phyloP scores from a whole-genome alignment of 805 yeast species.

The Pichia pseudocactophila region DNA sequence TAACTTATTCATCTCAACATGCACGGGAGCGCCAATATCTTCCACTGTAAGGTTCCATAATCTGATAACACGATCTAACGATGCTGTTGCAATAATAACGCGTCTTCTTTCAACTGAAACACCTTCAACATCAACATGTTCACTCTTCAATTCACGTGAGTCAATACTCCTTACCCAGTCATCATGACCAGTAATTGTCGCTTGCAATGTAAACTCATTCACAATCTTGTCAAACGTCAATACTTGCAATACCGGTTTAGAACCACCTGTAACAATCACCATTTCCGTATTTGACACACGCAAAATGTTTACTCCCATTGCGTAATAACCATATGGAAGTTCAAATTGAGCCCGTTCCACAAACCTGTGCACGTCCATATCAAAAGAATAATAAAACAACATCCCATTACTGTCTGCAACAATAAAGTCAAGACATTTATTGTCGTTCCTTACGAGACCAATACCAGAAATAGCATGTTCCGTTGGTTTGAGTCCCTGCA shows the following conservation, averaged over 20 bases:
- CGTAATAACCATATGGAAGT: constrained; percentile 38
- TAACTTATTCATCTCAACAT: constrained; percentile 37
- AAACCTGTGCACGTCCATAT: constrained; percentile 14
- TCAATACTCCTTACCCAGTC: constrained; percentile 85
- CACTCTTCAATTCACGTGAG: constrained; percentile 37
- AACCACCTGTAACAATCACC: constrained; percentile 66
- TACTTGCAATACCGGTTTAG: constrained; percentile 45
- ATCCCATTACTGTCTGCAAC: constrained; percentile 61
- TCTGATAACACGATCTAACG: constrained; percentile 88
- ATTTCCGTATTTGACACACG: constrained; percentile 28
- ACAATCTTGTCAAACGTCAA: constrained; percentile 28
- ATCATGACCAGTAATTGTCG: constrained; percentile 77
- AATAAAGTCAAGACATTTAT: constrained; percentile 31
- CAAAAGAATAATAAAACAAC: constrained; percentile 43
- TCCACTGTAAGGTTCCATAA: constrained; percentile 70
- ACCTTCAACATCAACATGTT: constrained; percentile 13
- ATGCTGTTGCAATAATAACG: constrained; percentile 73
- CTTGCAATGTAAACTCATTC: constrained; percentile 23
- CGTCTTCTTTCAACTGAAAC: constrained; percentile 30
- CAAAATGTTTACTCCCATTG: constrained; percentile 32
- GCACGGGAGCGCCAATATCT: constrained; percentile 42
- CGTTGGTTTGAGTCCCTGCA: constrained; percentile 23
- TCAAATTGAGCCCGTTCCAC: constrained; percentile 28
- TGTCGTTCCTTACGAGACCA: constrained; percentile 4
- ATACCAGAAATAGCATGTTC: constrained; percentile 10